Conservation (phyloP, 2,329 filamentous ascomycete genomes). For the Beauveria rudraprayagi region DNA sequence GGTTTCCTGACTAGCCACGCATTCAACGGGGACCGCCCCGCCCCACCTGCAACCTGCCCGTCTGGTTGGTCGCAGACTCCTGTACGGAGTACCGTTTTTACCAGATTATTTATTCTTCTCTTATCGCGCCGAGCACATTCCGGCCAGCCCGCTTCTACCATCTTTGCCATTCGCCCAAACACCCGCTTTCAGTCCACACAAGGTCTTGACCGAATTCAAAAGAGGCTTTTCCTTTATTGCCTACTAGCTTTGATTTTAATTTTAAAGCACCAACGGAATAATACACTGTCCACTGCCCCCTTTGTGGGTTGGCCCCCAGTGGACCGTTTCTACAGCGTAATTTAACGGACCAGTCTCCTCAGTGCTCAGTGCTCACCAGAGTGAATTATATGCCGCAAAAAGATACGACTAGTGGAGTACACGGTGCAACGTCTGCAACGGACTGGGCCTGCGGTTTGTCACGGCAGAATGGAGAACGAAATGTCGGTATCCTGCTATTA, state of each 20-base stretch:
- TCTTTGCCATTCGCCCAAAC: no score
- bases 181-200: no score
- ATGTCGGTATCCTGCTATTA: not conserved
- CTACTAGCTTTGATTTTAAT: no score
- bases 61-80: not conserved
- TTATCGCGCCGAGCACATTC: no score
- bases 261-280: not conserved
- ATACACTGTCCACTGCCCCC: not conserved
- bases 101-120: no score
- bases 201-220: no score
- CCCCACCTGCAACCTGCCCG: not conserved
- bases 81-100: no score
- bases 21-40: not conserved
- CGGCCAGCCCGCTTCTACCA: no score
- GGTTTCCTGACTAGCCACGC: not conserved
- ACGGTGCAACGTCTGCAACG: not conserved
- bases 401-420: not conserved
- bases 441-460: not conserved
- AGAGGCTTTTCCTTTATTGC: no score
- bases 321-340: constrained; percentile 1
- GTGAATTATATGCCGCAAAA: constrained; percentile 2
- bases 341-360: not conserved
- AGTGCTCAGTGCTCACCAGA: not conserved
- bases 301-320: not conserved
- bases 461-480: not conserved